Evolutionary conservation across 1,139 yeast genomes (phyloP).

Genomic region (Sugiyamaella pinicola): DNA sequence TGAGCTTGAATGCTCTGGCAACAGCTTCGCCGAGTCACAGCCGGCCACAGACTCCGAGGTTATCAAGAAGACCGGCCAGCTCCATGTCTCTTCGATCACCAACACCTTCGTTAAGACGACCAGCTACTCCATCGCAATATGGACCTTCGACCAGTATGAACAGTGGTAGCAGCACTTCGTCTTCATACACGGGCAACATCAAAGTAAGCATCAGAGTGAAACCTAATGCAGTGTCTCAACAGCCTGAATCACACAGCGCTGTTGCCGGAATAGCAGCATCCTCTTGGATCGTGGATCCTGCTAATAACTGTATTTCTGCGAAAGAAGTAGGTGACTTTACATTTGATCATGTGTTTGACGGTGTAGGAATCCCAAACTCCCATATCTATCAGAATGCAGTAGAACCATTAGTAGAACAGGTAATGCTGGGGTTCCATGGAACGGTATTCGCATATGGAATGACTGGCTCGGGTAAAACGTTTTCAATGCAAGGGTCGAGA

Average conservation of each 20-base stretch:
- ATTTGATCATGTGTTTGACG: conserved; percentile 75
- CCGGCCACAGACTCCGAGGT: conserved; percentile 37
- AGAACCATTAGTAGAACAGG: conserved; percentile 60
- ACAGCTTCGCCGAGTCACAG: conserved; percentile 15
- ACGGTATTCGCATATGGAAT: conserved; percentile 87
- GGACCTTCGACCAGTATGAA: not conserved
- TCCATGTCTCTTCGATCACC: conserved; percentile 35
- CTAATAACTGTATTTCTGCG: conserved; percentile 29
- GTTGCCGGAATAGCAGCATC: conserved; percentile 11
- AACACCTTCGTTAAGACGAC: conserved; percentile 32
- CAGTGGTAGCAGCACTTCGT: not conserved
- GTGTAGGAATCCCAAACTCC: conserved; percentile 48
- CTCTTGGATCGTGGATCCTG: conserved; percentile 19
- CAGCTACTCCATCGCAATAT: conserved; percentile 22
- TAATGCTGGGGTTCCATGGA: conserved; percentile 80
- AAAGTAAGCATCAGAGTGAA: conserved; percentile 43
- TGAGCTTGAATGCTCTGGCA: conserved; percentile 2
- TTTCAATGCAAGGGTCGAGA: conserved; percentile 78
- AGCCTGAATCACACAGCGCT: not conserved
- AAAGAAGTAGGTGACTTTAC: conserved; percentile 50
- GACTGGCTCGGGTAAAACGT: conserved; percentile 96
- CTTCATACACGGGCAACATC: conserved; percentile 40
- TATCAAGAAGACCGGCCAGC: conserved; percentile 36
- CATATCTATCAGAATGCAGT: conserved; percentile 67
- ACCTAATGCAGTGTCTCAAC: conserved; percentile 32